Evolutionary conservation across 2,329 filamentous ascomycete genomes (phyloP).

Genomic region (Blumeria graminis): DNA sequence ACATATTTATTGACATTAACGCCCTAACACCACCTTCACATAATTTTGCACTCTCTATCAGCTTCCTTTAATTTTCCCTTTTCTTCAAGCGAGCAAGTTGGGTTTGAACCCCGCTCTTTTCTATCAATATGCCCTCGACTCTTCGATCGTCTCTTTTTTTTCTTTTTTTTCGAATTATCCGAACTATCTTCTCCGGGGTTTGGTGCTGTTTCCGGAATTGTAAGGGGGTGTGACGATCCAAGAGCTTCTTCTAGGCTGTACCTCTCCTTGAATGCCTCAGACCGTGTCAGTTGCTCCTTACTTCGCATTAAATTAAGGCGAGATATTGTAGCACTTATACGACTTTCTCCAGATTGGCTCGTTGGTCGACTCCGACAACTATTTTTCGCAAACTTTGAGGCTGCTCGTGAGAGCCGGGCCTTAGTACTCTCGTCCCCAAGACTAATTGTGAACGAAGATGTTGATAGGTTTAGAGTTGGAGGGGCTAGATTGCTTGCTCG

Average conservation of each 20-base stretch:
- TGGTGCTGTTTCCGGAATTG: slow-evolving; percentile 3
- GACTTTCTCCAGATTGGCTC: slow-evolving; percentile 32
- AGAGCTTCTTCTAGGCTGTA: slow-evolving; percentile 2
- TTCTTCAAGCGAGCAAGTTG: slow-evolving; percentile 7
- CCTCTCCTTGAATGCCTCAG: slow-evolving; percentile 5
- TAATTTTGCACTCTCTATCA: slow-evolving; percentile 25
- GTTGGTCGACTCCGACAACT: slow-evolving; percentile 27
- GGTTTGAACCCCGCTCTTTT: slow-evolving; percentile 9
- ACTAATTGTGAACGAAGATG: slow-evolving; percentile 19
- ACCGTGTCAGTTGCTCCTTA: slow-evolving; percentile 12
- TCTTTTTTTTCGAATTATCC: slow-evolving; percentile 7
- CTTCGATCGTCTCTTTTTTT: slow-evolving; percentile 11
- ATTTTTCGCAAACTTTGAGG: slow-evolving; percentile 26
- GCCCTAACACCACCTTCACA: slow-evolving; percentile 15
- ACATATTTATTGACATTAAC: background rate
- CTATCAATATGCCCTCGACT: slow-evolving; percentile 8
- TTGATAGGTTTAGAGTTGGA: slow-evolving; percentile 18
- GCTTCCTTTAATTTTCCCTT: slow-evolving; percentile 15
- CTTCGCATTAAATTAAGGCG: slow-evolving; percentile 16
- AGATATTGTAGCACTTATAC: slow-evolving; percentile 32
- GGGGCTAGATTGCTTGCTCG: too few relatives aligned
- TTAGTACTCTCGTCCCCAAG: slow-evolving; percentile 29
- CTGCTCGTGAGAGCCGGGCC: slow-evolving; percentile 31
- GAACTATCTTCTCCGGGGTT: slow-evolving; percentile 4
- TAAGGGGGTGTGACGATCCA: slow-evolving; percentile 4